Percentiles rank a stretch among this genome's conserved stretches.
Conservation (phyloP, 2,329 filamentous ascomycete genomes). For the Rhinocladiella mackenziei region DNA sequence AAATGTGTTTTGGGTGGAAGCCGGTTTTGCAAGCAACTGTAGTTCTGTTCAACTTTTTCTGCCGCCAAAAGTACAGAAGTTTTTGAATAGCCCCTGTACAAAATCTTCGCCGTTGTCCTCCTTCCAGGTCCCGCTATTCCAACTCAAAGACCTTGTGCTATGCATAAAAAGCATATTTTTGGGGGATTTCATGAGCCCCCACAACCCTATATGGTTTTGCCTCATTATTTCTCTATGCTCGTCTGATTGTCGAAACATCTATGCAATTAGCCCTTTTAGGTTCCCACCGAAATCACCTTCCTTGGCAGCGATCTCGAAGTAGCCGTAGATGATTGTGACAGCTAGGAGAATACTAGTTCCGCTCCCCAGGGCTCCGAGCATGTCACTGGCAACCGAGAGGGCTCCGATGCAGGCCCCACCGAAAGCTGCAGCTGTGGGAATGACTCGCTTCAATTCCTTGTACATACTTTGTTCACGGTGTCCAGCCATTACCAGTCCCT, state of each 20-base stretch:
- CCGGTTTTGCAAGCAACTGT: too few species aligned
- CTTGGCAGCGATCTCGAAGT: constrained; percentile 99
- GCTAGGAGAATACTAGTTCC: constrained; percentile 97
- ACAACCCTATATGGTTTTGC: constrained; percentile 3
- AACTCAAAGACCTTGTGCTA: too few species aligned
- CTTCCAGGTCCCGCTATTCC: too few species aligned
- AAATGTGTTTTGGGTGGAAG: too few species aligned
- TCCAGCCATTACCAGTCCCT: constrained; percentile 98
- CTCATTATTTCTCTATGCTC: background rate
- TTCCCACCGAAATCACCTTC: constrained; percentile 85
- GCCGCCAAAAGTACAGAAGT: too few species aligned
- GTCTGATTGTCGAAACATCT: constrained; percentile 3
- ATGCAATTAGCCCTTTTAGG: constrained; percentile 61
- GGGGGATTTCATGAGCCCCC: too few species aligned
- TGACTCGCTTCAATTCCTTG: constrained; percentile 99
- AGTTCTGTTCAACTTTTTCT: too few species aligned
- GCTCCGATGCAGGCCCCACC: constrained; percentile 98
- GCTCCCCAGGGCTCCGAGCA: constrained; percentile 90
- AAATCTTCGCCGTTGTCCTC: too few species aligned
- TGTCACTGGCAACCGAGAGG: constrained; percentile 89
- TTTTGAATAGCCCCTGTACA: too few species aligned
- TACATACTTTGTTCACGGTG: constrained; percentile 99
- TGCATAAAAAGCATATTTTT: too few species aligned
- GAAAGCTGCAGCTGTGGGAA: constrained; percentile 95
- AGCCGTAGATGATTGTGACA: constrained; percentile 99